Evolutionary conservation across 805 yeast species (phyloP), one percentile per base, ranked within the genome.

Genomic region (Saccharomycopsis sp.): DNA sequence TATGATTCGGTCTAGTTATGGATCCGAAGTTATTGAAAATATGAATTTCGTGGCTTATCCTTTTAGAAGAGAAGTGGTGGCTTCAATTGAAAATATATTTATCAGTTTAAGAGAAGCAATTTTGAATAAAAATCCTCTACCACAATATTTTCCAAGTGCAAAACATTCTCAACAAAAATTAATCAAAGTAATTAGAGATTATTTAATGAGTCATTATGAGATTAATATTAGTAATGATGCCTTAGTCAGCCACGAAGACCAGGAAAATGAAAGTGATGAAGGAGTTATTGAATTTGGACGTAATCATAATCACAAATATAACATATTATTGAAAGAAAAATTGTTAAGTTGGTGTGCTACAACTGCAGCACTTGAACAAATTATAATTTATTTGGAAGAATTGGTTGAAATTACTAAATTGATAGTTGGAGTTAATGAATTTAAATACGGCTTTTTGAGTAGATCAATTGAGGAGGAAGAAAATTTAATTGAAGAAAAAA

Each of bases 321-420:
- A 23, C 26, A 23, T 23, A 8, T 44, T 61, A 3, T 40, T 63
- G 17, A 59, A 61, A 41, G 65, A 64, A 42, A 59, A 61, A 45
- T 60, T 66, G 41, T 52, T 71, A 47, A 60, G 69, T 40, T 71
- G 76, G 76, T 70, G 67, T 49, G 76, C 76, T 2, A 55, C 71
- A 1, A 63, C 64, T 42, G 63, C 70, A 2, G 72, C 73, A 0
- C 51, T 66, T 2, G 73, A 67, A 44, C 75, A 71, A 45, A 58
- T 71, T 27, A 67, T 70, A 32, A 70, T 64, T 36, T 70, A 67
- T 46, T 58, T 67, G 21, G 76, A 71, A 45, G 74, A 68, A 46
- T 51, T 71, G 10, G 42, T 64, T 4, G 62, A 58, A 35, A 44
- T 70, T 23, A 57, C 67, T 0, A 67, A 64, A 42, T 48, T 63